Conservation (phyloP, 805 yeast genomes). For the Monosporozyma siamensis region DNA sequence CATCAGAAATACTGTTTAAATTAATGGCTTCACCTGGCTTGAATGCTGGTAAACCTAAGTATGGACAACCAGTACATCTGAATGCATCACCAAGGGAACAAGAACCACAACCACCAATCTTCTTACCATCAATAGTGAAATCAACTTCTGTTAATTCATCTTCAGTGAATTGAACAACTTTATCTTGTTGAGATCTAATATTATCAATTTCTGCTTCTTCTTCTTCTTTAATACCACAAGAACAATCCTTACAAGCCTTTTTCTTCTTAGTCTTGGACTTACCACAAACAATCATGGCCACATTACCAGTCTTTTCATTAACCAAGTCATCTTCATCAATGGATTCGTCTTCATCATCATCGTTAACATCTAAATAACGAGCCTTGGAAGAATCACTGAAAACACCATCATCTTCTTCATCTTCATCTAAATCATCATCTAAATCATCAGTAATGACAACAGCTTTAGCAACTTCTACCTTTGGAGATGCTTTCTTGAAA, state of each 20-base stretch:
- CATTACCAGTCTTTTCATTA: slow-evolving; percentile 22
- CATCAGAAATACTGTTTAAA: slow-evolving; percentile 68
- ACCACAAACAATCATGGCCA: slow-evolving; percentile 27
- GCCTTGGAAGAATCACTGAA: slow-evolving; percentile 38
- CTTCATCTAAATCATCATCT: slow-evolving; percentile 29
- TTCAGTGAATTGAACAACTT: slow-evolving; percentile 35
- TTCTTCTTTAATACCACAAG: slow-evolving; percentile 88
- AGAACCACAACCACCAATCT: slow-evolving; percentile 92
- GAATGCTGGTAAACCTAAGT: slow-evolving; percentile 93
- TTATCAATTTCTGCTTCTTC: slow-evolving; percentile 53
- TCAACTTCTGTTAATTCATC: slow-evolving; percentile 85
- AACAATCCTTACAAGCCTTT: slow-evolving; percentile 96
- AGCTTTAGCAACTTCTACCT: background rate
- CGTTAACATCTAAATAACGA: slow-evolving; percentile 41
- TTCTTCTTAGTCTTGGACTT: slow-evolving; percentile 34
- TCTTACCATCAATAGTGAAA: slow-evolving; percentile 89
- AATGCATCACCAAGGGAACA: slow-evolving; percentile 98
- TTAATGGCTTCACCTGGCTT: slow-evolving; percentile 91
- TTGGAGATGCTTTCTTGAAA: slow-evolving; percentile 16
- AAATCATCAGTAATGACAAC: slow-evolving; percentile 21
- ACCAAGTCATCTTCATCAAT: slow-evolving; percentile 52
- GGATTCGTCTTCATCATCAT: slow-evolving; percentile 38
- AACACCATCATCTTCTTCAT: slow-evolving; percentile 34
- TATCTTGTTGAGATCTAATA: slow-evolving; percentile 25
- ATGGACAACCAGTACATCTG: slow-evolving; percentile 97